Evolutionary conservation across 2,329 filamentous ascomycete genomes (phyloP), one percentile per base, ranked within the genome.

Genomic region (Fusarium sp.): DNA sequence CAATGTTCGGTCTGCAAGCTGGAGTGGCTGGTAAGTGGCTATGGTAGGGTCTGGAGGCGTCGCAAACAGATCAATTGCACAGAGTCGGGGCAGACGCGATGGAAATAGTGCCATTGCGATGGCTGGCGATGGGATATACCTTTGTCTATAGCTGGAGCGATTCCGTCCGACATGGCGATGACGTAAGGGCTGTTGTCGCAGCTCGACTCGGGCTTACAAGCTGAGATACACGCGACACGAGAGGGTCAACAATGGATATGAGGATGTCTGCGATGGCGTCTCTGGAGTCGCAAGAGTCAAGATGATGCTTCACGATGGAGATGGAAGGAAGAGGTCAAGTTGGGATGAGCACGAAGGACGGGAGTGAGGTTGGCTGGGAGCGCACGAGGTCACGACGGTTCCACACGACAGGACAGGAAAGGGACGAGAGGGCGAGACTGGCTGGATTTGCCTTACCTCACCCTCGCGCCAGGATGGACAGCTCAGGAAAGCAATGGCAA

Each of bases 141-240:
- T 80, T 78, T 79, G 73, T 78, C 78, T 73, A 79, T 73, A 66
- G 78, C 77, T 70, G 76, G 75, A 58, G 76, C 73, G 65, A 76
- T 76, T 69, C 73, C 75, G 77, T 80, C 77, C 62, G 78, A 73
- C 78, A 80, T 80, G 73, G 56, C 65, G 77, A 76, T 77, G 75
- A 78, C 74, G 77, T 78, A 78, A 78, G 73, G 70, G 62, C 43
- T 59, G 64, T 40, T 58, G 68, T 70, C 67, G 72, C 65, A 57
- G 46, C 37, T 55, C 54, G 59, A 65, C 43, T 68, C 62, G 72
- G 36, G 60, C 60, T 70, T 72, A 61, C 39, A 66, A 50, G 52
- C 34, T 58, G 48, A 41, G 54, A 66, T 66, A 28, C 56, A 62
- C 59, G 55, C 59, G 65, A 60, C 37, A 44, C 44, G 28, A 48